A percentile compares a stretch with the other conserved stretches of the same genome.
These are phyloP conservation scores for Phialophora verrucosa DNA, from an alignment of 2,329 filamentous ascomycete genomes.

Conservation along the genomic window DNA sequence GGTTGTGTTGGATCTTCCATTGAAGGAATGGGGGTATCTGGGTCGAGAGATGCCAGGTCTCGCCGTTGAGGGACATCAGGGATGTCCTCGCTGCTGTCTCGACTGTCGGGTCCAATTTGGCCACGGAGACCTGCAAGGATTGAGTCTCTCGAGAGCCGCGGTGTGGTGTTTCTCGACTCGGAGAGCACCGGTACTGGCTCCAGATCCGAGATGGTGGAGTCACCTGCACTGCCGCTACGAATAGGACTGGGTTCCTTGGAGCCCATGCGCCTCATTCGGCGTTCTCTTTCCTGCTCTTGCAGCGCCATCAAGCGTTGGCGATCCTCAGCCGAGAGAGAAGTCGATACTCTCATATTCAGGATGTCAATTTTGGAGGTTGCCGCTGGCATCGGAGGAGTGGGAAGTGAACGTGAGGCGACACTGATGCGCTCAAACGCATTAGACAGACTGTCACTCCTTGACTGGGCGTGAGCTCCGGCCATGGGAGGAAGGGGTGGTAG, in stretches of 20 bases:
- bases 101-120: slow-evolving; percentile 64
- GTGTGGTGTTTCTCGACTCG: slow-evolving; percentile 69
- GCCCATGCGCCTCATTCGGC: slow-evolving; percentile 69
- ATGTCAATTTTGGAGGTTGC: slow-evolving; percentile 76
- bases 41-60: slow-evolving; percentile 63
- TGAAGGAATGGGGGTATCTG: slow-evolving; percentile 87
- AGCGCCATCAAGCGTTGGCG: slow-evolving; percentile 81
- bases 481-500: slow-evolving; percentile 78
- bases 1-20: slow-evolving; percentile 65
- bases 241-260: slow-evolving; percentile 47
- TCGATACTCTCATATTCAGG: slow-evolving; percentile 73
- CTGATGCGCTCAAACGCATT: slow-evolving; percentile 75
- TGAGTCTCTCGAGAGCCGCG: slow-evolving; percentile 74
- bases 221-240: slow-evolving; percentile 42
- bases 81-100: slow-evolving; percentile 49
- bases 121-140: slow-evolving; percentile 79
- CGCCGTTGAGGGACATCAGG: slow-evolving; percentile 34
- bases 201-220: slow-evolving; percentile 42
- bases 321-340: slow-evolving; percentile 83
- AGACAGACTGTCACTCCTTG: slow-evolving; percentile 53
- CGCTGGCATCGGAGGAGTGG: slow-evolving; percentile 72
- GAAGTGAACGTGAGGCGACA: slow-evolving; percentile 70
- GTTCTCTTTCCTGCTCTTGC: slow-evolving; percentile 72
- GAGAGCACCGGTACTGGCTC: slow-evolving; percentile 56
- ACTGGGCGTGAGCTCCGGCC: slow-evolving; percentile 34